These are phyloP conservation scores for Globisporangium polare DNA, from an alignment of 352 stramenopile species.

Conservation along the genomic window DNA sequence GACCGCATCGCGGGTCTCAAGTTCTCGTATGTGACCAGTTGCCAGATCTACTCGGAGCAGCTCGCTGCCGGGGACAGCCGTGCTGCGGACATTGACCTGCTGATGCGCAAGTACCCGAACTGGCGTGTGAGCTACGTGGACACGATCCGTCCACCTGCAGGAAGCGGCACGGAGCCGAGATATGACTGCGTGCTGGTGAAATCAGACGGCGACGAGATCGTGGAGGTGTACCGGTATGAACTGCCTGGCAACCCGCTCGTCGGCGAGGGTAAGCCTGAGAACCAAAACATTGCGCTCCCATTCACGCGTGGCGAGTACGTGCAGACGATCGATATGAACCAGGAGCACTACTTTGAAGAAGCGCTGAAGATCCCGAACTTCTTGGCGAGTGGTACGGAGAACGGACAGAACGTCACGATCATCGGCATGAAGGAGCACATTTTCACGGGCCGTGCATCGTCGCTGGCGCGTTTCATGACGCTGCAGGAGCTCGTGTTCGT, in stretches of 20 bases:
- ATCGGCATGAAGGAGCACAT: constrained; percentile 90
- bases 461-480: constrained; percentile 85
- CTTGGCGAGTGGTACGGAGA: constrained; percentile 62
- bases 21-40: constrained; percentile 89
- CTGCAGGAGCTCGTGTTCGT: constrained; percentile 87
- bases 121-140: constrained; percentile 89
- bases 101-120: constrained; percentile 97
- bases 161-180: constrained; percentile 58
- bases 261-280: constrained; percentile 85
- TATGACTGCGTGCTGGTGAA: constrained; percentile 83
- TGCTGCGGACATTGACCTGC: constrained; percentile 95
- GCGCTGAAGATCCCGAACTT: constrained; percentile 89
- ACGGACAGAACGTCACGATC: constrained; percentile 70
- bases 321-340: constrained; percentile 91
- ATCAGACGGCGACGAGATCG: constrained; percentile 80
- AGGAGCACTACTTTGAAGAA: constrained; percentile 89
- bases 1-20: constrained; percentile 83
- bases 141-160: constrained; percentile 66
- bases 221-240: constrained; percentile 86
- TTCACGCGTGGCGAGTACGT: constrained; percentile 86
- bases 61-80: constrained; percentile 61
- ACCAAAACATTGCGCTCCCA: constrained; percentile 84
- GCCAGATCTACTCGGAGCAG: constrained; percentile 86
- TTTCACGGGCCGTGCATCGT: constrained; percentile 84
- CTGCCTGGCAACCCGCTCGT: constrained; percentile 79